Conservation (phyloP, 805 yeast species). For the Candida loeiensis region DNA sequence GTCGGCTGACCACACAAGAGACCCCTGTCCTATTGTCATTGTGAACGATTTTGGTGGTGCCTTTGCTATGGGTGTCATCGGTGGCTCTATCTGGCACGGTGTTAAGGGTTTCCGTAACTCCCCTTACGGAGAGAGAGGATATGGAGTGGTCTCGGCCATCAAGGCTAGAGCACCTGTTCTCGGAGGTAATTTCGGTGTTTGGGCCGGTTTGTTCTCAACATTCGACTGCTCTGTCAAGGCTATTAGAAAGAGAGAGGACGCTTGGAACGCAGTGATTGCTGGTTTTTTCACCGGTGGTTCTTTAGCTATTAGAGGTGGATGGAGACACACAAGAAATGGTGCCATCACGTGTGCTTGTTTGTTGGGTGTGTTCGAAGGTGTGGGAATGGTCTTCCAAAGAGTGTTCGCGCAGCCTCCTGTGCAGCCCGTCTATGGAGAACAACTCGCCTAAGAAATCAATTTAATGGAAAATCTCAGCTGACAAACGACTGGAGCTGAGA, state of each 20-base stretch:
- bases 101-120: conserved; percentile 98
- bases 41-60: conserved; percentile 98
- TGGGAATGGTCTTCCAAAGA: conserved; percentile 92
- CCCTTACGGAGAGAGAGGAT: conserved; percentile 91
- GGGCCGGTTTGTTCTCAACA: conserved; percentile 98
- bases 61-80: conserved; percentile 97
- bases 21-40: conserved; percentile 97
- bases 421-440: conserved; percentile 45
- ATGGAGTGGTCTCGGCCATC: conserved; percentile 85
- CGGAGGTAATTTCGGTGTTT: conserved; percentile 98
- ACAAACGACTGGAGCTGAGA: neutral
- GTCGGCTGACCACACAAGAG: conserved; percentile 98
- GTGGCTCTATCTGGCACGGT: conserved; percentile 99
- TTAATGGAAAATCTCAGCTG: neutral
- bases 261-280: conserved; percentile 96
- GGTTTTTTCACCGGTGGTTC: conserved; percentile 99
- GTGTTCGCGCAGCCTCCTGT: conserved; percentile 70
- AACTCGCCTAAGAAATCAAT: conserved; percentile 9
- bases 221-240: conserved; percentile 96
- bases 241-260: conserved; percentile 95
- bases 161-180: conserved; percentile 97
- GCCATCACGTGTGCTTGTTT: conserved; percentile 98
- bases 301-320: conserved; percentile 96
- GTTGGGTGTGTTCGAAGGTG: conserved; percentile 96
- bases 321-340: conserved; percentile 93